phyloP scores from a whole-genome alignment of 1,284 basidiomycete species.

The Moesziomyces globuligerus region DNA sequence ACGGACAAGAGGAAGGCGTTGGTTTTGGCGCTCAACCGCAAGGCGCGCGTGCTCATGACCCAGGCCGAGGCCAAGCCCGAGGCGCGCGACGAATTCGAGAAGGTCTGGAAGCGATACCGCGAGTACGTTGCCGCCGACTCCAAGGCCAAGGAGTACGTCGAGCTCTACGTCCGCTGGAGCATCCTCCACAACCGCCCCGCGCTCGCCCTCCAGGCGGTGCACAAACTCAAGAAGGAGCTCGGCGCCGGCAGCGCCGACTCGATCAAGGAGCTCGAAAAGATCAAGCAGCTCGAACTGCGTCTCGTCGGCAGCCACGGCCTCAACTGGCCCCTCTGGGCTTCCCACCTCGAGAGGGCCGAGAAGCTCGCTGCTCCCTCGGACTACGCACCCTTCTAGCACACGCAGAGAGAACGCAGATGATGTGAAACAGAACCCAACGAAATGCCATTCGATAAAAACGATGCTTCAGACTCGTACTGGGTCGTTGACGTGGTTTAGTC shows the following conservation, averaged over 20 bases:
- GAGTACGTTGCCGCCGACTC: slow-evolving; percentile 48
- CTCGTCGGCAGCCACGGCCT: slow-evolving; percentile 41
- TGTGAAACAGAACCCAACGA: not conserved
- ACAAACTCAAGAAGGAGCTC: slow-evolving; percentile 62
- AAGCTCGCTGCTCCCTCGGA: slow-evolving; percentile 17
- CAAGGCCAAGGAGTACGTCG: slow-evolving; percentile 50
- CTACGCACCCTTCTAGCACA: slow-evolving; percentile 45
- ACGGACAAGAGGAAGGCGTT: slow-evolving; percentile 61
- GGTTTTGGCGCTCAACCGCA: slow-evolving; percentile 59
- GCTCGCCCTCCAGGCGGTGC: slow-evolving; percentile 51
- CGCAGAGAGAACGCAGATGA: too few relatives aligned
- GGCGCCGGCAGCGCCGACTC: slow-evolving; percentile 49
- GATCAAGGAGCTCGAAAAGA: slow-evolving; percentile 54
- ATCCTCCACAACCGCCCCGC: slow-evolving; percentile 56
- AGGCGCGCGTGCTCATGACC: slow-evolving; percentile 49
- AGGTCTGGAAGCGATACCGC: slow-evolving; percentile 48
- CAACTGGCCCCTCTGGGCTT: slow-evolving; percentile 50
- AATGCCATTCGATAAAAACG: not conserved
- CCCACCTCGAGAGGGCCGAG: slow-evolving; percentile 30
- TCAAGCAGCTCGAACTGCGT: slow-evolving; percentile 44
- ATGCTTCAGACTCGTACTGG: too few relatives aligned
- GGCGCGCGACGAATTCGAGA: slow-evolving; percentile 23
- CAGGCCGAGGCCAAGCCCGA: slow-evolving; percentile 23
- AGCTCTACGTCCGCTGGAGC: slow-evolving; percentile 58
- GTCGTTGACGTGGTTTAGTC: slow-evolving; percentile 13